Evolutionary conservation across 495 filamentous ascomycete species (phyloP), one percentile per base, ranked within the genome.

Genomic region (Cairneyella variabilis): DNA sequence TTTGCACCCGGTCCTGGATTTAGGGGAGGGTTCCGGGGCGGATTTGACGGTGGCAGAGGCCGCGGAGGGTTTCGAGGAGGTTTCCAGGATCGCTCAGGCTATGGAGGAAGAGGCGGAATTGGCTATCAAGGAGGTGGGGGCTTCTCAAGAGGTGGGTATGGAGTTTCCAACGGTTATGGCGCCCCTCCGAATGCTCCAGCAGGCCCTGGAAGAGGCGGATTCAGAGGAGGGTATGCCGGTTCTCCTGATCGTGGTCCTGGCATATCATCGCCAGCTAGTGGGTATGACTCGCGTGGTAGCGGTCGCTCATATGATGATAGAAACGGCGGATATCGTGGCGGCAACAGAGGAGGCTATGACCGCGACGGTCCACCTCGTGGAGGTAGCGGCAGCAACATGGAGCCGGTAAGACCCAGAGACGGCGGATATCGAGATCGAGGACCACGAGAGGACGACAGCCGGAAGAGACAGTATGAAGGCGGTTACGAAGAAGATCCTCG

Each of bases 401-500:
- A 88, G 67, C 84, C 84, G 37, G 75, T 87, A 59, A 75, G 79
- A 54, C 76, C 78, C 34, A 64, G 82, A 61, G 75, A 77, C 42
- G 53, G 57, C 45, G 64, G 70, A 45, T 39, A 21, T 18, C 50
- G 78, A 48, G 79, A 83, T 52, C 28, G 28, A n/a, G 28, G 64
- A 51, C 55, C 65, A 37, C 77, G 79, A 59, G 74, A 76, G n/a
- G 75, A 85, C 61, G 83, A 83, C 56, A 80, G 75, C 57, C 72
- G 83, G 39, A 80, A 79, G 61, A 77, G 82, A 57, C 73, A 76
- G 25, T 82, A 76, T 61, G 86, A 90, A 56, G 72, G 80, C 53
- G n/a, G 80, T 51, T 77, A 79, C 56, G 83, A 89, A 65, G 87
- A 92, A 60, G 88, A 93, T 67, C 82, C 86, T 32, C 81, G 90